Conservation (phyloP, 1,139 yeast genomes). For the Geotrichum bryndzae region DNA sequence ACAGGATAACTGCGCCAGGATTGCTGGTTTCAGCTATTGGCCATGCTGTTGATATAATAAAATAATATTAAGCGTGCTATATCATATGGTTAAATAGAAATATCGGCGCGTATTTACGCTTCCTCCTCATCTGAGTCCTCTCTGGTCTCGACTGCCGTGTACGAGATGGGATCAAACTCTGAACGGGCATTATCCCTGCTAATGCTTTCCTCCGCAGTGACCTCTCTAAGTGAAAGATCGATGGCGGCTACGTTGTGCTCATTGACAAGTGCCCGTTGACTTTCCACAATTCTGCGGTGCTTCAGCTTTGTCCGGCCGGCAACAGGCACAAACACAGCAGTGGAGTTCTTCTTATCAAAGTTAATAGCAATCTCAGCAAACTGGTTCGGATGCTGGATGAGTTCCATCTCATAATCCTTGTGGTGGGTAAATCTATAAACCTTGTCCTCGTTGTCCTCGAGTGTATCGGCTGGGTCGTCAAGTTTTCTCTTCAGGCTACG, state of each 20-base stretch:
- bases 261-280: conserved; percentile 45
- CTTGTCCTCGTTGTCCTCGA: conserved; percentile 40
- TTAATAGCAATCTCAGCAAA: conserved; percentile 55
- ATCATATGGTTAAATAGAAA: not conserved
- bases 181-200: conserved; percentile 63
- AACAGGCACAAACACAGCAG: conserved; percentile 74
- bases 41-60: not conserved
- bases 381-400: conserved; percentile 43
- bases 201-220: conserved; percentile 62
- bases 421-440: conserved; percentile 54
- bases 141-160: conserved; percentile 23
- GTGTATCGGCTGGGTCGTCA: conserved; percentile 29
- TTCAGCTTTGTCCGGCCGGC: conserved; percentile 74
- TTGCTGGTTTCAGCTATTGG: not conserved
- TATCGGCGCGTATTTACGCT: not conserved
- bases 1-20: too few species aligned
- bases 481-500: conserved; percentile 25
- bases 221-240: conserved; percentile 61
- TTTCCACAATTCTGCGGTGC: conserved; percentile 67
- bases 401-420: conserved; percentile 78
- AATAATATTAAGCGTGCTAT: not conserved
- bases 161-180: conserved; percentile 61
- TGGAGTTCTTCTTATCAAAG: conserved; percentile 48
- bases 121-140: not conserved
- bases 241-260: conserved; percentile 45